These are phyloP conservation scores for Sphagnum fallax DNA, from an alignment of 228 moss, liverwort and hornwort genomes.

Conservation along the genomic window DNA sequence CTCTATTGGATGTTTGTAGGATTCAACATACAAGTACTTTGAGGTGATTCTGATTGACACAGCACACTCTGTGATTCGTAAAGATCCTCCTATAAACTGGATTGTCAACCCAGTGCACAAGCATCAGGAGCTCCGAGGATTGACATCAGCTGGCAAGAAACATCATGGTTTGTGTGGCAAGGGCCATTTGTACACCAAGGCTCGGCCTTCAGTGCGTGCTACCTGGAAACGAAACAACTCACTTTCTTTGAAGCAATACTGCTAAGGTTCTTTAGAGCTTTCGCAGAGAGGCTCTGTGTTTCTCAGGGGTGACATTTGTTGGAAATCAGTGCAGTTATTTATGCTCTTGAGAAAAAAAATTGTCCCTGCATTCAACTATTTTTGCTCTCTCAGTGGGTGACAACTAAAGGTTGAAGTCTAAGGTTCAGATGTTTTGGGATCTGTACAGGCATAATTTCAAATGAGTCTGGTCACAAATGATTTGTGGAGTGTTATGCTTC, in stretches of 20 bases:
- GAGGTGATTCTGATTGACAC: slow-evolving; percentile 70
- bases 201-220: slow-evolving; percentile 67
- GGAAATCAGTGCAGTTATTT: too few species aligned
- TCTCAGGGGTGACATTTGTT: slow-evolving; percentile 7
- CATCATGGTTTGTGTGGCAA: slow-evolving; percentile 76
- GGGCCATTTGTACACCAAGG: slow-evolving; percentile 77
- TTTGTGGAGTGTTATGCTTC: too few species aligned
- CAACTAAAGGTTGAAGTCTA: too few species aligned
- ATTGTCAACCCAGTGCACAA: slow-evolving; percentile 86
- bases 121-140: slow-evolving; percentile 72
- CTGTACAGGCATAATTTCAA: too few species aligned
- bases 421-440: too few species aligned
- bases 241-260: slow-evolving; percentile 70
- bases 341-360: too few species aligned
- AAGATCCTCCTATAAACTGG: slow-evolving; percentile 88
- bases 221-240: slow-evolving; percentile 81
- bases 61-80: slow-evolving; percentile 64
- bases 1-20: slow-evolving; percentile 19
- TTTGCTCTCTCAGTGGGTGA: too few species aligned
- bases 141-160: slow-evolving; percentile 84
- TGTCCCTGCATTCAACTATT: too few species aligned
- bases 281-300: slow-evolving; percentile 12
- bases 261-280: slow-evolving; percentile 30
- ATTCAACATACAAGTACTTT: slow-evolving; percentile 85
- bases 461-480: too few species aligned